A percentile compares a stretch with the other conserved stretches of the same genome.
These are phyloP conservation scores for Umbelopsis vinacea DNA, from an alignment of 192 early-diverging fungal species.

Conservation along the genomic window DNA sequence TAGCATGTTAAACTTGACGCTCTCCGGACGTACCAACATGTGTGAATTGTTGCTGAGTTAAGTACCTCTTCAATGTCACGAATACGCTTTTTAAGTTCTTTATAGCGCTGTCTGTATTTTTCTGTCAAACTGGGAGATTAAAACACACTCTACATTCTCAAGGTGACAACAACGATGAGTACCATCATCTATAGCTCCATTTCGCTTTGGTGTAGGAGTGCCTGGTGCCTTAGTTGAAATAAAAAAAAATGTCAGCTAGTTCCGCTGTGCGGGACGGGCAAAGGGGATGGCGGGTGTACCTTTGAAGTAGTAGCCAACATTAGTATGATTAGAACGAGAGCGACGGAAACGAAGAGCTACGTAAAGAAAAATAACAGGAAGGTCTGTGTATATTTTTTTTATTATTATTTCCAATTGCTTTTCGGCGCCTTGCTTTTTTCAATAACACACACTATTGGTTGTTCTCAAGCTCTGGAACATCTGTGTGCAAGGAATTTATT, in stretches of 20 bases:
- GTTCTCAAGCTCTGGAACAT: not conserved
- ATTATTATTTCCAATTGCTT: slow-evolving; percentile 6
- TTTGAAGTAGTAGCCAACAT: slow-evolving; percentile 15
- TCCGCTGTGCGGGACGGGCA: not conserved
- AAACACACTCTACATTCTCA: not conserved
- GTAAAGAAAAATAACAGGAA: not conserved
- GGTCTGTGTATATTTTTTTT: slow-evolving; percentile 1
- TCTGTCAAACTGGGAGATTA: not conserved
- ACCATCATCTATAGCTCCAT: not conserved
- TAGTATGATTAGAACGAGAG: not conserved
- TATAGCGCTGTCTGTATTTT: slow-evolving; percentile 47
- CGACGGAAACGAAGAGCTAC: not conserved
- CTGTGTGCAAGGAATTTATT: not conserved
- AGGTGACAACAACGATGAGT: not conserved
- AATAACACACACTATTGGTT: not conserved
- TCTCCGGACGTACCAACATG: not conserved
- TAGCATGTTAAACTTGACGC: not conserved
- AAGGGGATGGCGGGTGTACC: not conserved
- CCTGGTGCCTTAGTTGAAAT: slow-evolving; percentile 7
- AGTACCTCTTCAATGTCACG: slow-evolving; percentile 55
- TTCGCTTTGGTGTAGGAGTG: slow-evolving; percentile 18
- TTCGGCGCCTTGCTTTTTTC: slow-evolving; percentile 14
- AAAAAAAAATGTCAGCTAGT: slow-evolving; percentile 2
- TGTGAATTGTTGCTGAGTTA: not conserved
- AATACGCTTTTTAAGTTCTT: slow-evolving; percentile 55